Evolutionary conservation across 2,329 filamentous ascomycete species (phyloP), one percentile per base, ranked within the genome.

Genomic region (Pseudopithomyces maydicus): DNA sequence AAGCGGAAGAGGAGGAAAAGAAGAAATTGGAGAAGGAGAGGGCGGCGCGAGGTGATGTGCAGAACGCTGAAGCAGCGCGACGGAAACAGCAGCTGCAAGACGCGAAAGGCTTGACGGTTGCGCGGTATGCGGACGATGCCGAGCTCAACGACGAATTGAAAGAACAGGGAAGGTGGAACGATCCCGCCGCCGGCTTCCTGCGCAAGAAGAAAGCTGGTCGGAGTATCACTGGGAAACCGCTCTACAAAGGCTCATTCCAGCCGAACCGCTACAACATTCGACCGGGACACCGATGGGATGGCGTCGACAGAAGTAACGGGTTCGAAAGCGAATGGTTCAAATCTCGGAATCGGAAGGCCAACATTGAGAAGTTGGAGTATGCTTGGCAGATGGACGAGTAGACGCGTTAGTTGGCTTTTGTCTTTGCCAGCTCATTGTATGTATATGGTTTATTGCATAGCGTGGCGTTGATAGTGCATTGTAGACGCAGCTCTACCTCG

Each of bases 361-460:
- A 92, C 73, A 87, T 90, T 66, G 90, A 90, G 76, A 89, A 89
- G 32, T 76, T 98, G 70, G 88, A 94, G 68, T 98, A 97, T 76
- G 87, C 90, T 32, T 99, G 94, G 95, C 91, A 97, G 81, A 95
- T 96, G 89, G 95, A 97, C 78, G 91, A 92, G 76, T 95, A 58
- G 57, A 22, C 15, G 6, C 26, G 1, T 5, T 6, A 49, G 6
- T 3, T 20, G 33, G 19, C 33, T 7, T 26, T 39, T 15, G 3
- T 26, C 8, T 11, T 3, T 39, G 12, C 23, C n/a, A 15, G 43
- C 3, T 17, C 15, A n/a, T 11, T 32, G 14, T 32, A 5, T 32
- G 14, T 32, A 5, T 45, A 12, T 20, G 32, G 32, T 49, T 46
- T 49, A 39, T 41, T 50, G 47, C 47, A 50, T 50, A 50, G 47